phyloP scores from a whole-genome alignment of 176 grass and related monocot genomes.

The Ananas comosus region DNA sequence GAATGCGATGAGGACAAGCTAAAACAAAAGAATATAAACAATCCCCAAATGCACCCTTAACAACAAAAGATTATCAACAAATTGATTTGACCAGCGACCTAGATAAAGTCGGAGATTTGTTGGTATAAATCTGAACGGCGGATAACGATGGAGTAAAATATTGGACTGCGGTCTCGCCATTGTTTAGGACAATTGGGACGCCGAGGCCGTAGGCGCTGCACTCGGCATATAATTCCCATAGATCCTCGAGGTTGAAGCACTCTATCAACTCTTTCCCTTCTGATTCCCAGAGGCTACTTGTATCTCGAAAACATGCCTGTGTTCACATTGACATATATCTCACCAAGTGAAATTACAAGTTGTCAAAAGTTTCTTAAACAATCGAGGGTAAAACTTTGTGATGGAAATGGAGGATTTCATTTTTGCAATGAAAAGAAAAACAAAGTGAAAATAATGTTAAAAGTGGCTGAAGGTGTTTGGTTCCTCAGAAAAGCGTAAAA shows the following conservation, averaged over 20 bases:
- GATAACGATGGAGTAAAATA: constrained; percentile 64
- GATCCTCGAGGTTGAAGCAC: constrained; percentile 46
- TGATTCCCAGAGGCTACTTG: constrained; percentile 30
- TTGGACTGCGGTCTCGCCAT: constrained; percentile 22
- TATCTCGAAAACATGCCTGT: constrained; percentile 36
- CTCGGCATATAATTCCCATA: constrained; percentile 47
- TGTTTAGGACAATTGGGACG: constrained; percentile 30
- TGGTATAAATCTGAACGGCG: constrained; percentile 64
- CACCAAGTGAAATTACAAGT: background rate
- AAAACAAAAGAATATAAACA: background rate
- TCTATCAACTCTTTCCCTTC: constrained; percentile 29
- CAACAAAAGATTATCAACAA: background rate
- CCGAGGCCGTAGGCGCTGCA: constrained; percentile 43
- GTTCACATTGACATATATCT: background rate
- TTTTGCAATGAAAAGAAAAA: no score
- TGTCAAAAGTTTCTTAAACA: constrained; percentile 1
- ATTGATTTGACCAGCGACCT: constrained; percentile 26
- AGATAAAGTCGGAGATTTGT: constrained; percentile 18
- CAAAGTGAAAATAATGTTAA: no score
- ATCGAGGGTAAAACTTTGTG: background rate
- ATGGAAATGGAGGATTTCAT: no score
- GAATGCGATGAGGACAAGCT: background rate
- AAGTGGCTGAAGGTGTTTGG: no score
- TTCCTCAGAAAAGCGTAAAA: no score
- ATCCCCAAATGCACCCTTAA: background rate